A percentile compares a stretch with the other conserved stretches of the same genome.
Evolutionary conservation across 208 protist genomes (phyloP).

Genomic region (Angomonas deanei): DNA sequence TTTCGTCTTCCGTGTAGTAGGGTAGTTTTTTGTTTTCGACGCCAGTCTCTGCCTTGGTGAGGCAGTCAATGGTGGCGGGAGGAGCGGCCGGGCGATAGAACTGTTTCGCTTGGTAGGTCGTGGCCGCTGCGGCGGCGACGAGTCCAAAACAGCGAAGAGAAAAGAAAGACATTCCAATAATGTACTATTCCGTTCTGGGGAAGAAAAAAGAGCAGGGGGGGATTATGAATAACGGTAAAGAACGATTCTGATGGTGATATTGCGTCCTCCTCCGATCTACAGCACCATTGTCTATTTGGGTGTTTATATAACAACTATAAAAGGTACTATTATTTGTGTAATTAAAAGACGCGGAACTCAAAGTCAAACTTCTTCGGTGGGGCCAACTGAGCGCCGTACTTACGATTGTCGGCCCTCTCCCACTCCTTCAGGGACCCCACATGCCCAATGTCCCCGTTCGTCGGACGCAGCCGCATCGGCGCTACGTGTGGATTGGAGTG

Average conservation of each 20-base stretch:
- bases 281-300: too few species aligned
- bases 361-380: slow-evolving; percentile 74
- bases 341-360: slow-evolving; percentile 87
- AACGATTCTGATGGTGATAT: neutral
- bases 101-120: neutral
- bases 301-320: too few species aligned
- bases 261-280: neutral
- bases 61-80: slow-evolving; percentile 7
- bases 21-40: slow-evolving; percentile 15
- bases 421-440: slow-evolving; percentile 54
- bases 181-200: neutral
- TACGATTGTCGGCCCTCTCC: slow-evolving; percentile 67
- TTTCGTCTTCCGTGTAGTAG: slow-evolving; percentile 24
- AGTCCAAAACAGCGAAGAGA: neutral
- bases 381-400: slow-evolving; percentile 65
- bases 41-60: slow-evolving; percentile 12
- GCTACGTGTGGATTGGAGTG: slow-evolving; percentile 43
- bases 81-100: neutral
- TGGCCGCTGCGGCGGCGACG: neutral
- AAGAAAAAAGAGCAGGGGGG: neutral
- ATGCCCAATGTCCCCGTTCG: slow-evolving; percentile 65
- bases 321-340: too few species aligned
- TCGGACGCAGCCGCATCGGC: slow-evolving; percentile 70
- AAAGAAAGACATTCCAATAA: neutral
- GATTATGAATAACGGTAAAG: neutral